These are phyloP conservation scores for Pleoardoris graminearum DNA, from an alignment of 2,329 filamentous ascomycete species.

Conservation along the genomic window DNA sequence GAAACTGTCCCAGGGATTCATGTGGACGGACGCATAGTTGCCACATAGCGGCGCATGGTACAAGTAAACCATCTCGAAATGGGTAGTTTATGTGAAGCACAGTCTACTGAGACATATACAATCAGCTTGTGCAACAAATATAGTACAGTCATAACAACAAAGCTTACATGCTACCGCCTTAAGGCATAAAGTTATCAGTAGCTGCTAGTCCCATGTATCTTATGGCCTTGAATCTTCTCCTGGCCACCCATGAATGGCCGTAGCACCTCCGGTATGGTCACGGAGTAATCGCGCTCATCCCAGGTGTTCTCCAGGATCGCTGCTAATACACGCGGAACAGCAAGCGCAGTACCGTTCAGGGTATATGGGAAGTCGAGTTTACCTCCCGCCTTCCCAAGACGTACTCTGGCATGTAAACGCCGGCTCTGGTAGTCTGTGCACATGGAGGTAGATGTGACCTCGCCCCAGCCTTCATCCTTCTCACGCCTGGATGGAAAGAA, in stretches of 20 bases:
- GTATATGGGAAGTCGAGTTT: slow-evolving; percentile 80
- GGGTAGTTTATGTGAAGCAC: too few relatives aligned
- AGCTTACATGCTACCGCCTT: neutral
- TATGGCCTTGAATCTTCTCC: slow-evolving; percentile 36
- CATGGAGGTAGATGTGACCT: slow-evolving; percentile 86
- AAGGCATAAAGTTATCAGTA: slow-evolving; percentile 6
- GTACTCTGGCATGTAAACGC: slow-evolving; percentile 75
- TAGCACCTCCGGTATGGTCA: slow-evolving; percentile 77
- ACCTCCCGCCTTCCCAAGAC: slow-evolving; percentile 49
- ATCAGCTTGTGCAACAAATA: slow-evolving; percentile 4
- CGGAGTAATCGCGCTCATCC: slow-evolving; percentile 68
- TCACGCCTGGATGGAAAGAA: slow-evolving; percentile 81
- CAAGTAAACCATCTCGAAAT: too few relatives aligned
- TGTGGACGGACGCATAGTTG: too few relatives aligned
- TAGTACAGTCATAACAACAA: neutral
- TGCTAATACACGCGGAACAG: slow-evolving; percentile 85
- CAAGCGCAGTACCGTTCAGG: slow-evolving; percentile 90
- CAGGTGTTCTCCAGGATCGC: slow-evolving; percentile 90
- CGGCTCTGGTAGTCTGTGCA: slow-evolving; percentile 95
- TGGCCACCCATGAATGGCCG: slow-evolving; percentile 76
- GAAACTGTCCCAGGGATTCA: too few relatives aligned
- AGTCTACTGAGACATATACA: neutral
- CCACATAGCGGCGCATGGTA: too few relatives aligned
- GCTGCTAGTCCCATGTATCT: slow-evolving; percentile 19
- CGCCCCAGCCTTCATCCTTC: slow-evolving; percentile 78